These are phyloP conservation scores for Colletotrichum sp. DNA, from an alignment of 2,329 filamentous ascomycete genomes.

Conservation along the genomic window DNA sequence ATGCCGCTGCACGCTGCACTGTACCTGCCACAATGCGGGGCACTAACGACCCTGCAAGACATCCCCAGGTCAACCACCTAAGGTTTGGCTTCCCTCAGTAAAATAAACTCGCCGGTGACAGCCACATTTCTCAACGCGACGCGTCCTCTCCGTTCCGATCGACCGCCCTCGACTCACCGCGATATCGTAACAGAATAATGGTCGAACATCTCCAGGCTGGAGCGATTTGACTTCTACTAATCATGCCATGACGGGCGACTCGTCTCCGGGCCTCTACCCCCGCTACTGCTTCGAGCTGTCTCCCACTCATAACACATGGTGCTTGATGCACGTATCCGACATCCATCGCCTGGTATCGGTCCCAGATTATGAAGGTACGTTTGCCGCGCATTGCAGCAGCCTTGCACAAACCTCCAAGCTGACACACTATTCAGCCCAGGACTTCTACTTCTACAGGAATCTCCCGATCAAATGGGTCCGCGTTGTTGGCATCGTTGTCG, in stretches of 20 bases:
- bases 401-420: neutral
- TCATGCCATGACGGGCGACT: constrained; percentile 56
- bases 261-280: constrained; percentile 53
- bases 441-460: constrained; percentile 71
- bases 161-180: neutral
- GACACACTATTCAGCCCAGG: constrained; percentile 41
- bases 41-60: neutral
- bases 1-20: neutral
- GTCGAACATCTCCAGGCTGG: neutral
- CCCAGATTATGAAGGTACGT: constrained; percentile 58
- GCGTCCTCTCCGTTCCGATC: neutral
- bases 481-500: constrained; percentile 73
- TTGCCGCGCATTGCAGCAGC: neutral
- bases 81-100: neutral
- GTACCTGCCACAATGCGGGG: constrained; percentile 12
- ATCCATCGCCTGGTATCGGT: constrained; percentile 52
- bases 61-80: constrained; percentile 12
- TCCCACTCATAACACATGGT: constrained; percentile 65
- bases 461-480: constrained; percentile 80
- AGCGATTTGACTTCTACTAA: constrained; percentile 11
- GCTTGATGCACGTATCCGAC: constrained; percentile 57
- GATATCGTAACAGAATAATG: neutral
- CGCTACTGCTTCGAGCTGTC: constrained; percentile 69
- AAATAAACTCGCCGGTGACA: neutral
- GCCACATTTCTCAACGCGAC: neutral